Evolutionary conservation across 345 rosid genomes (phyloP), one percentile per base, ranked within the genome.

Genomic region (Euphorbia lathyris): DNA sequence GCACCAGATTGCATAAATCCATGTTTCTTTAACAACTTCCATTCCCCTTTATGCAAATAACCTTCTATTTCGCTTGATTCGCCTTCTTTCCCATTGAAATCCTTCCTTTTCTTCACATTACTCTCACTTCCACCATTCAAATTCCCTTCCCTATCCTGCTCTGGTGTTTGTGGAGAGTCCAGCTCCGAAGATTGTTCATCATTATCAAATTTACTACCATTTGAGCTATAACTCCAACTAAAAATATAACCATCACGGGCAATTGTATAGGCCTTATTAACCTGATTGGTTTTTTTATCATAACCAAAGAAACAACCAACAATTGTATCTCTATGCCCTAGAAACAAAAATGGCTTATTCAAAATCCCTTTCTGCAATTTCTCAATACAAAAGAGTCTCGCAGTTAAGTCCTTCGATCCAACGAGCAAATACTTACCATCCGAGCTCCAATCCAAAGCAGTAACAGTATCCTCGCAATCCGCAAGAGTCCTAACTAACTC

Each of bases 261-360:
- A 51, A 95, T 65, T 0, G 99, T 95, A 76, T 84, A 92, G 29
- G 76, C 87, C 51, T 76, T 88, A 67, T 82, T 72, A 60, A 89
- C 83, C 77, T 61, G 73, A 60, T 77, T 75, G 32, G 78, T 85
- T 81, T 77, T 68, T 65, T 86, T 90, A 80, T 90, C 90, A 74
- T 87, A 84, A 76, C 97, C 87, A 67, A 95, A 90, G 78, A 95
- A 95, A 63, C 97, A 90, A 51, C 97, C 97, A 12, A 95, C 82
- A 51, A 92, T 86, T 30, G 88, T 74, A 78, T 92, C 97, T 75
- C 97, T 86, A 71, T 95, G 99, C 61, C 98, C 99, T 60, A 92
- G 65, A 73, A 92, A 82, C 83, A 90, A 77, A 81, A 80, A 88
- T 0, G 98, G 99, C 74, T 90, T 90, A 75, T 81, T 90, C 65